These are phyloP conservation scores for Ormosia semicastrata DNA, from an alignment of 306 rosid species.

Conservation along the genomic window DNA sequence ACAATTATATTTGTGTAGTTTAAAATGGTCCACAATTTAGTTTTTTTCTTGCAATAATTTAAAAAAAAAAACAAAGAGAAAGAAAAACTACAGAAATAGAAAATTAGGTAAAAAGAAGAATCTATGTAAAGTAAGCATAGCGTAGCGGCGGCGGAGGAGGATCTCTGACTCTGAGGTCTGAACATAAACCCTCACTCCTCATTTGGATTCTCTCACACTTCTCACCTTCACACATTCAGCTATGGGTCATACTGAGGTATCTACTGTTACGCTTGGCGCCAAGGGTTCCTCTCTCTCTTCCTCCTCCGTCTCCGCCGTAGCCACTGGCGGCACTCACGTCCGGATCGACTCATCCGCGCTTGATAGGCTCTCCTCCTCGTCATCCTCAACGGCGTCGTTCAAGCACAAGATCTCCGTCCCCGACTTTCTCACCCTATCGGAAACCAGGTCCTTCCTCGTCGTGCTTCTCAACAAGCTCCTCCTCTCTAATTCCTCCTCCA, in stretches of 20 bases:
- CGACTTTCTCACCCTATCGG: conserved; percentile 36
- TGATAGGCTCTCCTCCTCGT: conserved; percentile 42
- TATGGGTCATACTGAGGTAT: conserved; percentile 57
- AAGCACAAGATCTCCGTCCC: conserved; percentile 41
- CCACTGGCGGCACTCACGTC: conserved; percentile 44
- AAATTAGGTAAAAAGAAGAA: background rate
- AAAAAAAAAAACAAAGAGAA: no score
- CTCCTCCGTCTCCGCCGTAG: conserved; percentile 53
- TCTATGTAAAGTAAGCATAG: background rate
- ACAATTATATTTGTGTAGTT: no score
- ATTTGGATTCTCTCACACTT: background rate
- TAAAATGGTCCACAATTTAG: no score
- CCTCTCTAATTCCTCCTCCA: conserved; percentile 27
- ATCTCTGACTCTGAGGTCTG: background rate
- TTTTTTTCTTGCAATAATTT: no score
- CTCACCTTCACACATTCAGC: background rate
- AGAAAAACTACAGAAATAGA: background rate
- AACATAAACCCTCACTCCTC: background rate
- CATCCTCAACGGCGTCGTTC: conserved; percentile 21
- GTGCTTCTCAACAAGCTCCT: conserved; percentile 75
- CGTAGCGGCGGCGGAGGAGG: background rate
- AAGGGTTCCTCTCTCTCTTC: conserved; percentile 80
- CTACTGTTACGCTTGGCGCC: conserved; percentile 65
- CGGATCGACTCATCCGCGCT: conserved; percentile 67
- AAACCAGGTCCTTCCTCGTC: conserved; percentile 51